Evolutionary conservation across 306 rosid species (phyloP).

Genomic region (Begonia peltatifolia): DNA sequence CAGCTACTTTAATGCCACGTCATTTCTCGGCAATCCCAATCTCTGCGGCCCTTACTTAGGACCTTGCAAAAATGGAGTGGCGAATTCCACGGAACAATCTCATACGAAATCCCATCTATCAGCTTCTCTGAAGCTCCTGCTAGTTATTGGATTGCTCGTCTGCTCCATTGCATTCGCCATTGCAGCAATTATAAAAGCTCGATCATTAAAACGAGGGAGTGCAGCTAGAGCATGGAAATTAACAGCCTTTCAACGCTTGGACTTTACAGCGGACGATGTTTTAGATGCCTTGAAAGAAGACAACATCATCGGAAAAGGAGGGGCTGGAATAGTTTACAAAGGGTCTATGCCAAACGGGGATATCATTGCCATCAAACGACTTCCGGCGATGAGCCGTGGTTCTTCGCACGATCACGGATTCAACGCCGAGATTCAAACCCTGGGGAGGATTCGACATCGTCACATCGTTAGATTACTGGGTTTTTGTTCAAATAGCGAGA

Average conservation of each 20-base stretch:
- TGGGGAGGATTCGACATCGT: slow-evolving; percentile 83
- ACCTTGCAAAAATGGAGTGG: slow-evolving; percentile 66
- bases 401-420: slow-evolving; percentile 96
- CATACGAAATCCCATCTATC: slow-evolving; percentile 57
- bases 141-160: slow-evolving; percentile 64
- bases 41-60: slow-evolving; percentile 91
- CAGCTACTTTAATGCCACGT: slow-evolving; percentile 90
- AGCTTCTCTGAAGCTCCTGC: slow-evolving; percentile 62
- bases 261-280: slow-evolving; percentile 83
- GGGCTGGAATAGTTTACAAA: slow-evolving; percentile 97
- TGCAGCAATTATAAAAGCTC: slow-evolving; percentile 69
- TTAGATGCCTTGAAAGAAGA: slow-evolving; percentile 81
- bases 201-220: slow-evolving; percentile 75
- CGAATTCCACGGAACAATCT: slow-evolving; percentile 21
- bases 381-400: slow-evolving; percentile 82
- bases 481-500: slow-evolving; percentile 88
- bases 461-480: slow-evolving; percentile 88
- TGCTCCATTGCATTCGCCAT: slow-evolving; percentile 68
- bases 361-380: slow-evolving; percentile 75
- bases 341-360: slow-evolving; percentile 74
- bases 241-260: slow-evolving; percentile 87
- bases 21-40: slow-evolving; percentile 65
- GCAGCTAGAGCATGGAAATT: slow-evolving; percentile 77
- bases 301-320: slow-evolving; percentile 92
- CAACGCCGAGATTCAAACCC: slow-evolving; percentile 96